phyloP scores from a whole-genome alignment of 2,329 filamentous ascomycete species.

The Graphilbum sp. region DNA sequence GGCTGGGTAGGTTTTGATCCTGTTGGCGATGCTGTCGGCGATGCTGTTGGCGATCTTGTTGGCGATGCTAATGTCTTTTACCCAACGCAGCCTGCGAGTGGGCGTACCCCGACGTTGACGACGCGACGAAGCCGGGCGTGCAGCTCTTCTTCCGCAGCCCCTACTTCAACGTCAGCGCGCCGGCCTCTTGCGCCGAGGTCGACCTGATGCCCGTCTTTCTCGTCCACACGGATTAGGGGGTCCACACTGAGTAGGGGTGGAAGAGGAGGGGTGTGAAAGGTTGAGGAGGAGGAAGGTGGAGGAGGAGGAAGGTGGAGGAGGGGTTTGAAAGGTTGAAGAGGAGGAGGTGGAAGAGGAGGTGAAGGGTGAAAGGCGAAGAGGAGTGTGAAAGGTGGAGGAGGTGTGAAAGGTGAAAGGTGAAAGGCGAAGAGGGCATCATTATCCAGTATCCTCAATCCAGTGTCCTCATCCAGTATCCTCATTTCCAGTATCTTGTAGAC shows the following conservation, averaged over 20 bases:
- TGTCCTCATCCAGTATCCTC: no score
- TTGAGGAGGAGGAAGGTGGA: neutral
- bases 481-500: no score
- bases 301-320: no score
- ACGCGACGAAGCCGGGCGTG: neutral
- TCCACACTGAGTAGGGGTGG: neutral
- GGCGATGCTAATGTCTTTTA: neutral
- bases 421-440: no score
- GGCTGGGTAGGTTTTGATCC: constrained; percentile 3
- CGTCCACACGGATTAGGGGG: neutral
- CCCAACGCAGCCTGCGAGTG: constrained; percentile 1
- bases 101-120: constrained; percentile 2
- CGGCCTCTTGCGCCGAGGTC: constrained; percentile 2
- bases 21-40: no score
- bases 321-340: no score
- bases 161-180: neutral
- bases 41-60: neutral
- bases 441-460: no score
- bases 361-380: no score
- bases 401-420: no score
- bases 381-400: no score
- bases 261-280: neutral
- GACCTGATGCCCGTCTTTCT: constrained; percentile 2
- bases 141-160: constrained; percentile 6
- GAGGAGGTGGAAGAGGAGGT: no score